Evolutionary conservation across 305 asterid species (phyloP), one percentile per base, ranked within the genome.

Genomic region (Fraxinus greggii): DNA sequence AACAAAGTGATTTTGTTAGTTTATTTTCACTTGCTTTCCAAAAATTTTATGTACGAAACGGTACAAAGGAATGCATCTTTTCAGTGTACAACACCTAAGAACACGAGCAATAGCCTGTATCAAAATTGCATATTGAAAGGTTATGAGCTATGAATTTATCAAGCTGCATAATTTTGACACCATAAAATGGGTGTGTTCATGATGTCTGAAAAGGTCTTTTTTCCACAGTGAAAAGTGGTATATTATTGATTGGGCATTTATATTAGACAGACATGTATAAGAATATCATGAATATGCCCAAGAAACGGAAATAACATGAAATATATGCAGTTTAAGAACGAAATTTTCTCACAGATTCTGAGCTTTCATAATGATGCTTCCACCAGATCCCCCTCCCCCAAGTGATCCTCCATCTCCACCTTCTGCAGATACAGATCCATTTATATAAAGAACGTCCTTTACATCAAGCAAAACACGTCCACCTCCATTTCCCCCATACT

Each of bases 381-480:
- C 99, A 85, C 99, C 99, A 80, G 98, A 94, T 85, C 99, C 99
- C 74, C 98, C 99, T 78, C 99, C 99, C 26, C 97, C 98, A 7
- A 89, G 89, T 56, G 87, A 75, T 84, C 98, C 97, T 79, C 98
- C 99, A 89, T 92, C 92, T 83, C 99, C 98, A 77, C 99, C 98
- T 81, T 94, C 93, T 26, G 99, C 97, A 72, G 85, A 86, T 67
- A 95, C 91, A 72, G 99, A 92, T 85, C 99, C 99, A 88, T 95
- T 91, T 82, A 94, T 83, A 85, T 84, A 89, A 79, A 95, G 89
- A 81, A 87, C 59, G 82, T 94, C 93, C 67, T 74, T 89, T 78
- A 94, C 84, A 80, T 89, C 88, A 84, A 95, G 97, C 79, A 84
- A 83, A 83, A 94, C 89, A 5, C 96, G 92, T 59, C 99, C 99